These are phyloP conservation scores for Plectosphaerella plurivora DNA, from an alignment of 2,329 filamentous ascomycete species.

Conservation along the genomic window DNA sequence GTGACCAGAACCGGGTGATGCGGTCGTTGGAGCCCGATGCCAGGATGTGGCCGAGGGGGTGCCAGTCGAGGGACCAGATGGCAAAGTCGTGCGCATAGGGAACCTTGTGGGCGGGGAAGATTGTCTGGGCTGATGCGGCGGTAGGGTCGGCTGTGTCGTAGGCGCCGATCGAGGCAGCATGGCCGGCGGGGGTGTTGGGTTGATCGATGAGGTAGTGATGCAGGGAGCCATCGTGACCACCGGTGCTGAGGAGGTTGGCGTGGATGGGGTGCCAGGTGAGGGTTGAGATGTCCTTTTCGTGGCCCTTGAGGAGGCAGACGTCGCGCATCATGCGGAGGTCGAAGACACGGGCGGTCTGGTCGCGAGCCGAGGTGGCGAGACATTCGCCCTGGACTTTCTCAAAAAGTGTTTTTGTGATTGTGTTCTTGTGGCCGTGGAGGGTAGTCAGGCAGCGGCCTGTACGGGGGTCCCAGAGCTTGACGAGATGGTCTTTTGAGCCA, in stretches of 20 bases:
- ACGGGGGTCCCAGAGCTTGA: conserved; percentile 98
- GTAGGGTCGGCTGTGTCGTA: conserved; percentile 80
- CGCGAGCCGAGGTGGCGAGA: conserved; percentile 86
- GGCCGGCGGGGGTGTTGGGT: conserved; percentile 76
- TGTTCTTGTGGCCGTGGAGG: conserved; percentile 95
- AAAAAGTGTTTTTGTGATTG: conserved; percentile 88
- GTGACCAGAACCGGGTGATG: conserved; percentile 94
- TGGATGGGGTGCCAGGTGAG: conserved; percentile 93
- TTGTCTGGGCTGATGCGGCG: conserved; percentile 80
- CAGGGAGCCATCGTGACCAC: conserved; percentile 83
- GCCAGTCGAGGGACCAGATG: conserved; percentile 98
- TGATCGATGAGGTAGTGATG: conserved; percentile 96
- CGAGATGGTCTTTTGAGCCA: conserved; percentile 93
- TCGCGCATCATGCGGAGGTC: conserved; percentile 98
- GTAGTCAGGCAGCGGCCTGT: conserved; percentile 87
- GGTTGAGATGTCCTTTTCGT: conserved; percentile 94
- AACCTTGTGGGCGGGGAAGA: conserved; percentile 84
- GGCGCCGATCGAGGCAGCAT: conserved; percentile 67
- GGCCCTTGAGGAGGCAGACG: conserved; percentile 85
- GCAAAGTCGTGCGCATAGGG: conserved; percentile 89
- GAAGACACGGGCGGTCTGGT: conserved; percentile 89
- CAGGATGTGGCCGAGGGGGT: conserved; percentile 90
- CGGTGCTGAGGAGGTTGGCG: conserved; percentile 81
- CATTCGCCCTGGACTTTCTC: conserved; percentile 80
- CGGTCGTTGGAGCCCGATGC: conserved; percentile 95